Evolutionary conservation across 257 asterid genomes (phyloP), one percentile per base, ranked within the genome.

Genomic region (Jasminum sambac): DNA sequence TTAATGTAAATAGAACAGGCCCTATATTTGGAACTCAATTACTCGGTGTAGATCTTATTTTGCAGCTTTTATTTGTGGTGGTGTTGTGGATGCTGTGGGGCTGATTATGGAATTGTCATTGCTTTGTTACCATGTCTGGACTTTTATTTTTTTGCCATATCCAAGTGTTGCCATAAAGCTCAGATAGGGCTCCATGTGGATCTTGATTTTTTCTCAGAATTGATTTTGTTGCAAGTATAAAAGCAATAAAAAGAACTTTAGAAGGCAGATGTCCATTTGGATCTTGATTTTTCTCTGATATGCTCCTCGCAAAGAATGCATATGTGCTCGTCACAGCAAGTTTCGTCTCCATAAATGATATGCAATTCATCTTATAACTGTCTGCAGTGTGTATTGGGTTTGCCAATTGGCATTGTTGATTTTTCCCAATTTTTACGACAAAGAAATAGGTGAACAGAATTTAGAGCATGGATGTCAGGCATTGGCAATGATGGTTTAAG

Each of bases 331-430:
- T 66, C 64, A 26, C 50, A 41, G 10, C 64, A 52, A 59, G 34
- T 48, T 50, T 65, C 21, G 57, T 62, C 63, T 44, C 66, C 25
- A 46, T 3, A 11, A 67, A 63, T 68, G 26, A 30, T 26, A 38
- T 61, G 52, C 72, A 34, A 42, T 44, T 8, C 4, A 25, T 72
- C 66, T 73, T 7, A 59, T 42, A 48, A 42, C 42, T 23, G 16
- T 23, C 62, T 55, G 58, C 60, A 39, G 64, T 50, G 36, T 16
- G 23, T n/a, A 19, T 37, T 43, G n/a, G 24, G 21, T 66, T 59
- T n/a, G 57, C 60, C 50, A 30, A 37, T 46, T 30, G 36, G 62
- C 57, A 76, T 11, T 55, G 34, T 8, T 9, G 36, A 10, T 60
- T 39, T 44, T 69, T 58, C 68, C 41, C 38, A 24, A 19, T 67